These are phyloP conservation scores for Catenaria anguillulae DNA, from an alignment of 371 early-diverging fungal genomes.

Conservation along the genomic window DNA sequence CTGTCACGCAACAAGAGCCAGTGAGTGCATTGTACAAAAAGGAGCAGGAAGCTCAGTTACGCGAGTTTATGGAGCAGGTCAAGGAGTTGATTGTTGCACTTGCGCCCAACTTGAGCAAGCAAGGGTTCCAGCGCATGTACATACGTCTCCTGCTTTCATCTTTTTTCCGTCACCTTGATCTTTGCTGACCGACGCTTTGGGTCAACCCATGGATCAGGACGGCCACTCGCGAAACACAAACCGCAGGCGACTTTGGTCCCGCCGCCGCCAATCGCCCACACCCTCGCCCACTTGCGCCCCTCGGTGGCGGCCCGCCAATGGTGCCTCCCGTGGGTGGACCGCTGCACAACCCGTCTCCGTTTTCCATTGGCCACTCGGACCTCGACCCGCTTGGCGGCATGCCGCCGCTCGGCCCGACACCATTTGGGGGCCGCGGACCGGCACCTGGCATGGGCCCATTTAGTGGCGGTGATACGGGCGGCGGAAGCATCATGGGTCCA, in stretches of 20 bases:
- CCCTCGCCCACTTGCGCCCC: constrained; percentile 17
- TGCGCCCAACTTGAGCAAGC: constrained; percentile 6
- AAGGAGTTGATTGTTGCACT: constrained; percentile 1
- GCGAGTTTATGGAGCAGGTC: not conserved
- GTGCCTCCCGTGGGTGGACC: too few relatives aligned
- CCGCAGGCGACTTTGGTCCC: constrained; percentile 14
- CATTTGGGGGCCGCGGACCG: constrained; percentile 10
- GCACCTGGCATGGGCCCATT: constrained; percentile 3
- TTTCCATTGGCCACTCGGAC: constrained; percentile 41
- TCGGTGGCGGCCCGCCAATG: not conserved
- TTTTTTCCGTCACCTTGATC: constrained; percentile 25
- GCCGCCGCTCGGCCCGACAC: constrained; percentile 7
- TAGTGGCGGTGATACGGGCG: not conserved
- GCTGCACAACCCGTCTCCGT: not conserved
- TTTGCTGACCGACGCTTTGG: too few relatives aligned
- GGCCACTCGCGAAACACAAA: too few relatives aligned
- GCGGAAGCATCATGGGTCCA: constrained; percentile 28
- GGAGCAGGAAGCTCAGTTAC: not conserved
- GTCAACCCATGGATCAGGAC: constrained; percentile 35
- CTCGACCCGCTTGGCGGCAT: constrained; percentile 39
- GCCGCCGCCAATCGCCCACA: constrained; percentile 28
- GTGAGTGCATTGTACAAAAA: not conserved
- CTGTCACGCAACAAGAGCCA: not conserved
- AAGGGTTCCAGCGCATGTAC: too few relatives aligned
- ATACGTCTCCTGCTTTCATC: not conserved